phyloP scores from a whole-genome alignment of 2,329 filamentous ascomycete genomes.

The Trichoderma sp. region DNA sequence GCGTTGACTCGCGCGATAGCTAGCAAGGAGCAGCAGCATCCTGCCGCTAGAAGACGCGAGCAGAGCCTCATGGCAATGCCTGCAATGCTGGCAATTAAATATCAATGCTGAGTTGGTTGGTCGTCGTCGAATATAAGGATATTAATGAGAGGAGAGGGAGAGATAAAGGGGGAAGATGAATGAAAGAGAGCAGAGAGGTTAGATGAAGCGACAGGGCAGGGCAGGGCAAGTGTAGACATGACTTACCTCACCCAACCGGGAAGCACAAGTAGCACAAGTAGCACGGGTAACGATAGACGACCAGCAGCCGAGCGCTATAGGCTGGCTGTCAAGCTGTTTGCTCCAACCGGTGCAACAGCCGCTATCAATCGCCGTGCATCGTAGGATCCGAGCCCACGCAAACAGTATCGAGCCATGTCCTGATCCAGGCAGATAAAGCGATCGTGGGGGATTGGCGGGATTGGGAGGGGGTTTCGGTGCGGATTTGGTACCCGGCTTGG shows the following conservation, averaged over 20 bases:
- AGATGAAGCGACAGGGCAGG: background rate
- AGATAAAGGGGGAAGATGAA: background rate
- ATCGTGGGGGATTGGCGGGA: background rate
- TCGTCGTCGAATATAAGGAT: background rate
- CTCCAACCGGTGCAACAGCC: background rate
- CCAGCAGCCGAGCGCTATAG: background rate
- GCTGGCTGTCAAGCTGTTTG: background rate
- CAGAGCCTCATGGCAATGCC: background rate
- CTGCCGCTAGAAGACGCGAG: slow-evolving; percentile 30
- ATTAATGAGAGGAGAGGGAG: background rate
- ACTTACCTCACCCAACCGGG: background rate
- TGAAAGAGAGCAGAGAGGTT: background rate
- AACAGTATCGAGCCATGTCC: background rate
- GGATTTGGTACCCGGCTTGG: background rate
- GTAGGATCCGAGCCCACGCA: background rate
- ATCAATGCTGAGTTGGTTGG: background rate
- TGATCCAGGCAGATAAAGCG: background rate
- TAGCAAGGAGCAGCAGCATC: slow-evolving; percentile 50
- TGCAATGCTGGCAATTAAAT: background rate
- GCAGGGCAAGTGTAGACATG: background rate
- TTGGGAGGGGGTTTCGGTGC: background rate
- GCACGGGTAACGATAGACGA: background rate
- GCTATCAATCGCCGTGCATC: background rate
- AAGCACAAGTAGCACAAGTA: background rate
- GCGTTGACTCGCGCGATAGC: slow-evolving; percentile 37